Conservation (phyloP, 73 alveolate genomes). For the Paramecium octaurelia region DNA sequence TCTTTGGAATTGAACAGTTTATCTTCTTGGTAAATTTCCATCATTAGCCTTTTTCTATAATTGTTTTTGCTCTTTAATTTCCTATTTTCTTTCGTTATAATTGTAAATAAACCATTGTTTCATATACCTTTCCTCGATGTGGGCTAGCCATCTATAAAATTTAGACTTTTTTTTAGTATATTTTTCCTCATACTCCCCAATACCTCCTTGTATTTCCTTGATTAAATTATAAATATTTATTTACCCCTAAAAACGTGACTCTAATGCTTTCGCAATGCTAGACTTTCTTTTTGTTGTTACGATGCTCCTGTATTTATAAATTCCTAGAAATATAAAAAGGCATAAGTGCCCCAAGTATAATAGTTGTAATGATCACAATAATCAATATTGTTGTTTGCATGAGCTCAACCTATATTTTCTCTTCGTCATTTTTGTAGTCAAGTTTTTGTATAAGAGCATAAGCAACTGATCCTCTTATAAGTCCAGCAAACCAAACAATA, state of each 20-base stretch:
- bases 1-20: not conserved
- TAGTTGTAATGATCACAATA: constrained; percentile 52
- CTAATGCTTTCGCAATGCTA: not conserved
- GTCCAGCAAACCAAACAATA: constrained; percentile 86
- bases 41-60: not conserved
- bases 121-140: constrained; percentile 34
- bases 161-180: not conserved
- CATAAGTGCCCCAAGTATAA: constrained; percentile 53
- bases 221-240: not conserved
- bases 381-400: constrained; percentile 38
- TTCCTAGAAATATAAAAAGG: constrained; percentile 27
- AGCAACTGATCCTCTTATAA: constrained; percentile 91
- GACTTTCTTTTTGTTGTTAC: not conserved
- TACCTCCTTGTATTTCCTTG: constrained; percentile 21
- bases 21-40: not conserved
- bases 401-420: not conserved
- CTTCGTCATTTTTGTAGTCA: not conserved
- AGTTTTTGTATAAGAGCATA: constrained; percentile 75
- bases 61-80: not conserved
- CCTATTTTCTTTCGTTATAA: constrained; percentile 28
- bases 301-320: constrained; percentile 27
- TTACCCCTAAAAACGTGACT: constrained; percentile 25
- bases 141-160: not conserved
- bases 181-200: constrained; percentile 23
- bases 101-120: constrained; percentile 40